A percentile compares a stretch with the other conserved stretches of the same genome.
These are phyloP conservation scores for Zygosaccharomyces siamensis DNA, from an alignment of 805 yeast species.

Conservation along the genomic window DNA sequence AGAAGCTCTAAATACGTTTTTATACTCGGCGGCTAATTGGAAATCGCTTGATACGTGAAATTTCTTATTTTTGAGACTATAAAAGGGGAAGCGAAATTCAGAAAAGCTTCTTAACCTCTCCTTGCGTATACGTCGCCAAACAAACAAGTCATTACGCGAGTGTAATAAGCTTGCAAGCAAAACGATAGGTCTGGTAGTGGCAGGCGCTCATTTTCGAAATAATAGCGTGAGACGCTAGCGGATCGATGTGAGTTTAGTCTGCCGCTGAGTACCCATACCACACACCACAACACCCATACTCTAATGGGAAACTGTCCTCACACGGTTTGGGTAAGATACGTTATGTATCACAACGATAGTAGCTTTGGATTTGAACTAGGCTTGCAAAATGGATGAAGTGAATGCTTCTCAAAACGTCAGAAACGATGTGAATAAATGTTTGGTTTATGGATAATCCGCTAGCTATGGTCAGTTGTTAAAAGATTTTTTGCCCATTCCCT, in stretches of 20 bases:
- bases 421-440: not conserved
- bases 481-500: not conserved
- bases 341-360: not conserved
- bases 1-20: not conserved
- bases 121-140: not conserved
- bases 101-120: not conserved
- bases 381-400: slow-evolving; percentile 8
- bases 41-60: not conserved
- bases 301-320: not conserved
- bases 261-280: not conserved
- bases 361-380: slow-evolving; percentile 13
- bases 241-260: not conserved
- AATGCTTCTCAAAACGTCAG: slow-evolving; percentile 3
- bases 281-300: not conserved
- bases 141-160: not conserved
- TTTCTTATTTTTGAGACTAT: not conserved
- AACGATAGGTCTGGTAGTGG: not conserved
- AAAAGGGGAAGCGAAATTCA: not conserved
- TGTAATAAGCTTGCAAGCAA: not conserved
- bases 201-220: not conserved
- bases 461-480: not conserved
- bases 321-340: not conserved
- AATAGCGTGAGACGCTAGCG: not conserved
- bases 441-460: slow-evolving; percentile 12
- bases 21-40: slow-evolving; percentile 3